Evolutionary conservation across 1,284 basidiomycete species (phyloP).

Genomic region (Anthracocystis panici-leucophaei): DNA sequence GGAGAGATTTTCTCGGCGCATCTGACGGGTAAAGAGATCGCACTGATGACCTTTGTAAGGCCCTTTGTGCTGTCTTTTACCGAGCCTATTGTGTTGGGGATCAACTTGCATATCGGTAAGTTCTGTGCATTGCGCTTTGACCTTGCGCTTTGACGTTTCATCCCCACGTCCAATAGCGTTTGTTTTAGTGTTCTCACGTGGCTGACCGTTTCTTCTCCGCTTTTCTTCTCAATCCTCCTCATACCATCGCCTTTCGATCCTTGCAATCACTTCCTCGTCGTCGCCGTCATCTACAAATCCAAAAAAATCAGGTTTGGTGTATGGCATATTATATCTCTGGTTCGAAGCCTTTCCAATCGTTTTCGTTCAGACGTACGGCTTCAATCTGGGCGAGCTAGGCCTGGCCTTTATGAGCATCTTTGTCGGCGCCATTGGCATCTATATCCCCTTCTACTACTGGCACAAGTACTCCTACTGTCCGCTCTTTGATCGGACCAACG

Average conservation of each 20-base stretch:
- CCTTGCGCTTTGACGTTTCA: neutral
- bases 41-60: conserved; percentile 54
- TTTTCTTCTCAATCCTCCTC: neutral
- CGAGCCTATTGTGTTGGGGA: conserved; percentile 48
- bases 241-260: neutral
- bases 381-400: conserved; percentile 57
- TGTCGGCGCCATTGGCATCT: conserved; percentile 48
- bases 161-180: neutral
- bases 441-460: conserved; percentile 34
- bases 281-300: too few relatives aligned
- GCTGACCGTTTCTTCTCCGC: neutral
- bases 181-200: too few relatives aligned
- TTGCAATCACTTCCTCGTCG: neutral
- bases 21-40: conserved; percentile 49
- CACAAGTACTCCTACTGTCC: conserved; percentile 40
- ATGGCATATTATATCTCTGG: conserved; percentile 49
- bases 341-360: conserved; percentile 60
- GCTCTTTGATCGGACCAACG: conserved; percentile 33
- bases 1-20: conserved; percentile 64
- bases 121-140: conserved; percentile 8
- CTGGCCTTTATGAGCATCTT: conserved; percentile 56
- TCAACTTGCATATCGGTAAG: conserved; percentile 58
- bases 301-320: conserved; percentile 19
- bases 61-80: conserved; percentile 59
- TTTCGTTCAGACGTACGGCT: conserved; percentile 57